Evolutionary conservation across 768 basidiomycete genomes (phyloP).

Genomic region (Tricholoma sp.): DNA sequence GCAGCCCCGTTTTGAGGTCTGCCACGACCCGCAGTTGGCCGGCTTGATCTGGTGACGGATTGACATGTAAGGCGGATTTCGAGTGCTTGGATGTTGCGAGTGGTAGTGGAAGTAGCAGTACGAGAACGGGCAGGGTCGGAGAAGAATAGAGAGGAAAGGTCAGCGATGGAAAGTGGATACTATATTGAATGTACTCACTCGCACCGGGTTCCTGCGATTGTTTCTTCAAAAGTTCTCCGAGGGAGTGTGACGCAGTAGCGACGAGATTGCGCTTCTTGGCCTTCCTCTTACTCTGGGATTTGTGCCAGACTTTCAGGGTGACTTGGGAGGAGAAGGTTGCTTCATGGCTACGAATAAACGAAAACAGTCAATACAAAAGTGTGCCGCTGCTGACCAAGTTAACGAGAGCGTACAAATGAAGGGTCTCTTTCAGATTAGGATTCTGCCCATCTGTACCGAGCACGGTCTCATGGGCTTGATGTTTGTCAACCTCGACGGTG

Average conservation of each 20-base stretch:
- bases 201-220: conserved; percentile 33
- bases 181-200: too few relatives aligned
- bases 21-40: conserved; percentile 28
- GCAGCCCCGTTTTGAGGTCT: conserved; percentile 37
- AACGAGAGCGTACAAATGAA: conserved; percentile 44
- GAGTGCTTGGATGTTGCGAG: conserved; percentile 26
- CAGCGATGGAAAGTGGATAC: too few relatives aligned
- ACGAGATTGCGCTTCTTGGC: conserved; percentile 50
- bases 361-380: background rate
- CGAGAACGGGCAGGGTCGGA: background rate
- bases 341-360: conserved; percentile 29
- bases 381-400: background rate
- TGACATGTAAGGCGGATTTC: conserved; percentile 45
- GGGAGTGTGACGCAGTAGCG: conserved; percentile 42
- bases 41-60: conserved; percentile 20
- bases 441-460: conserved; percentile 70
- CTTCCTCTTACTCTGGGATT: conserved; percentile 59
- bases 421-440: conserved; percentile 52
- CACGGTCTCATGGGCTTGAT: conserved; percentile 46
- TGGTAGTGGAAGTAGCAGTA: background rate
- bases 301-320: conserved; percentile 53
- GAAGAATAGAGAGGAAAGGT: background rate
- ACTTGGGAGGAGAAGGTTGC: conserved; percentile 35
- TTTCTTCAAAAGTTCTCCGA: conserved; percentile 49
- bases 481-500: conserved; percentile 48